Percentiles rank a stretch among this genome's conserved stretches.
Evolutionary conservation across 2,329 filamentous ascomycete genomes (phyloP).

Genomic region (Aureobasidium sp.): DNA sequence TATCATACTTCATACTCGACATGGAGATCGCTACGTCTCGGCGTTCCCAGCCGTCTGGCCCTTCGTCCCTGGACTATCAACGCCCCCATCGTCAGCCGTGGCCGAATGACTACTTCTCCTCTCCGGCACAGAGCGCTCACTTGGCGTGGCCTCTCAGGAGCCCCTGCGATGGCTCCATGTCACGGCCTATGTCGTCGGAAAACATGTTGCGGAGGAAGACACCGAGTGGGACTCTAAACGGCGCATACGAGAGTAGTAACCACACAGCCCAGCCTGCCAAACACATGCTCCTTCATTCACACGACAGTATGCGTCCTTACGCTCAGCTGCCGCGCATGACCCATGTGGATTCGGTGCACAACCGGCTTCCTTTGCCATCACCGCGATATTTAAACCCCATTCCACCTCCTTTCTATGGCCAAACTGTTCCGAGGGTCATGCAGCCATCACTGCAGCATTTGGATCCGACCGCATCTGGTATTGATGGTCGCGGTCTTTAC

Average conservation of each 20-base stretch:
- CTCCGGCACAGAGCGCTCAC: neutral
- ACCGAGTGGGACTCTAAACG: conserved; percentile 84
- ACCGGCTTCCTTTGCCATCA: conserved; percentile 42
- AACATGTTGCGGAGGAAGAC: conserved; percentile 86
- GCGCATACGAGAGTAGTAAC: conserved; percentile 76
- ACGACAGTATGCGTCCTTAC: neutral
- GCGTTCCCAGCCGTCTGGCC: conserved; percentile 20
- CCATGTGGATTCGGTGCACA: conserved; percentile 55
- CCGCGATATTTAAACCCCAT: conserved; percentile 18
- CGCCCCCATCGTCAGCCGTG: neutral
- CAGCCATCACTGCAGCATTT: conserved; percentile 54
- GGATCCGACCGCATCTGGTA: conserved; percentile 52
- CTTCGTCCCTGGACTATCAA: conserved; percentile 15
- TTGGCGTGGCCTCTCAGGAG: conserved; percentile 16
- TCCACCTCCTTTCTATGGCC: conserved; percentile 27
- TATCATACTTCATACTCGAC: neutral
- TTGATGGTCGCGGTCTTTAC: conserved; percentile 49
- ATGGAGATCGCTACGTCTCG: conserved; percentile 13
- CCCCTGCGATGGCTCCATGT: conserved; percentile 6
- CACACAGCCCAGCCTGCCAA: conserved; percentile 49
- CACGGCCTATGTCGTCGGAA: conserved; percentile 40
- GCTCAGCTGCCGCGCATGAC: conserved; percentile 30
- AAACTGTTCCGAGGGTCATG: conserved; percentile 52
- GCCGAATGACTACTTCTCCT: conserved; percentile 19
- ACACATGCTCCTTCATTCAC: conserved; percentile 65